These are phyloP conservation scores for Lepraria neglecta DNA, from an alignment of 495 filamentous ascomycete genomes.

Conservation along the genomic window DNA sequence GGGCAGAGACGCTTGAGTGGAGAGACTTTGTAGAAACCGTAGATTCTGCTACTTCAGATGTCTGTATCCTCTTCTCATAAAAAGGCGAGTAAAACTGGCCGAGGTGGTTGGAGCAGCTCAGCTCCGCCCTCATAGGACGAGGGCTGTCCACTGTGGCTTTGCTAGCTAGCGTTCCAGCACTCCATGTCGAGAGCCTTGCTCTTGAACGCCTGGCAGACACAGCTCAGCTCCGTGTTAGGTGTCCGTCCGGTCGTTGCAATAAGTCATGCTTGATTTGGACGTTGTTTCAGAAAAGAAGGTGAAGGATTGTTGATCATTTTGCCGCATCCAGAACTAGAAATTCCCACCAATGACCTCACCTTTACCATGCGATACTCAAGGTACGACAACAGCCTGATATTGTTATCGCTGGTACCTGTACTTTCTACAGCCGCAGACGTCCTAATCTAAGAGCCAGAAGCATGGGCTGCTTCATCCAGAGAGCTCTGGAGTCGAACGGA, in stretches of 20 bases:
- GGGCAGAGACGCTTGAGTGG: background rate
- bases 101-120: background rate
- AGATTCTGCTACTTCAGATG: background rate
- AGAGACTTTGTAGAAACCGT: background rate
- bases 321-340: background rate
- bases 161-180: background rate
- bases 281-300: background rate
- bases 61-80: no score
- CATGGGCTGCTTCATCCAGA: background rate
- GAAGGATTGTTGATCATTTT: background rate
- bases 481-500: background rate
- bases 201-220: background rate
- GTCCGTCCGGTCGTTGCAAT: background rate
- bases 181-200: background rate
- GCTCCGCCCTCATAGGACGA: background rate
- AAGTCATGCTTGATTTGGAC: no score
- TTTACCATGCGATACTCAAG: background rate
- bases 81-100: background rate
- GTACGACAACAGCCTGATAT: background rate
- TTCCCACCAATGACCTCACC: slow-evolving; percentile 11
- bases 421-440: background rate
- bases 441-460: background rate
- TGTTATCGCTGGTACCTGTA: background rate
- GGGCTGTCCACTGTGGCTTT: slow-evolving; percentile 1
- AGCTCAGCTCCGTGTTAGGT: background rate